These are phyloP conservation scores for Lolium rigidum DNA, from an alignment of 176 grass and related monocot genomes.

Conservation along the genomic window DNA sequence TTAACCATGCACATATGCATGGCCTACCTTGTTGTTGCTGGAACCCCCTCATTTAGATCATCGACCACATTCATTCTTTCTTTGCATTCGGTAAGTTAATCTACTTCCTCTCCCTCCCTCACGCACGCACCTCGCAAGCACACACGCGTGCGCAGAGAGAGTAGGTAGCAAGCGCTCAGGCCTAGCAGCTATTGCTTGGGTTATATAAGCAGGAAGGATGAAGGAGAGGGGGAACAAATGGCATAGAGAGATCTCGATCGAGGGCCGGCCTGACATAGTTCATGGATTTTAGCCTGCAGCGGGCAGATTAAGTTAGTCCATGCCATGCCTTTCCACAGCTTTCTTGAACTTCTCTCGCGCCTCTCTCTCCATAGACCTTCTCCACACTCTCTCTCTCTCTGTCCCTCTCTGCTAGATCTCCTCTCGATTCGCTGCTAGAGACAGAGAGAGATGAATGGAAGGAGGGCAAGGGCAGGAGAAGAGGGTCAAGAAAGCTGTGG, in stretches of 20 bases:
- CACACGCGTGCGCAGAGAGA: no score
- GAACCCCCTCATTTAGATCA: not conserved
- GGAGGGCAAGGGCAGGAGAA: conserved; percentile 22
- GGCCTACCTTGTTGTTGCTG: not conserved
- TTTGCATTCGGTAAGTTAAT: conserved; percentile 20
- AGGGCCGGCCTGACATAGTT: no score
- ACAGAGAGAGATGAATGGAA: conserved; percentile 21
- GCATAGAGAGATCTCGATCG: conserved; percentile 25
- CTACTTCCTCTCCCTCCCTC: not conserved
- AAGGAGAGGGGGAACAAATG: conserved; percentile 24
- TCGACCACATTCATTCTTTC: not conserved
- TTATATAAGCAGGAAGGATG: conserved; percentile 47
- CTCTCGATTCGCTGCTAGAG: not conserved
- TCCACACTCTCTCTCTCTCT: conserved; percentile 21
- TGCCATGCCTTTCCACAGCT: conserved; percentile 99
- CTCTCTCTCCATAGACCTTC: not conserved
- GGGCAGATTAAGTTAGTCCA: conserved; percentile 55
- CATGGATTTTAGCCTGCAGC: no score
- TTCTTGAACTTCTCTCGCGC: conserved; percentile 94
- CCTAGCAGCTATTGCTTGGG: not conserved
- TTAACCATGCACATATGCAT: conserved; percentile 27
- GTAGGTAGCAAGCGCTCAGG: not conserved
- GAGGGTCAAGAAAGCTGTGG: conserved; percentile 99
- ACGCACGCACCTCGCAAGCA: no score
- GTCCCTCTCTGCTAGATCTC: conserved; percentile 32